Base-by-base conservation (phyloP, 805 yeast genomes). In the Metschnikowia arizonensis region DNA sequence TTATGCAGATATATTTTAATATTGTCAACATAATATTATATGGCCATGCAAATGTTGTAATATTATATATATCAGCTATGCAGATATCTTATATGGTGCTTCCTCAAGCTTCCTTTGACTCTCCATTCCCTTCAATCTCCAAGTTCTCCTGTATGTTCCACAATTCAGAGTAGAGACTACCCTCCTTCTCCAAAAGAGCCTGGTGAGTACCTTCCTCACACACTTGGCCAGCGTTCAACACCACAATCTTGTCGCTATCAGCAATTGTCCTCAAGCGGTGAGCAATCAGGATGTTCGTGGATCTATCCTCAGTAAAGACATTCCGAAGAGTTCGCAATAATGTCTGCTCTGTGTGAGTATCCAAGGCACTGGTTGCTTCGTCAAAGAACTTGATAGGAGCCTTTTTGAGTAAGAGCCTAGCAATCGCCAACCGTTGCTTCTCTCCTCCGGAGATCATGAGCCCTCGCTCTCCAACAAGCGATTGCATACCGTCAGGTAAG, bases 361-460 rank as follows among this genome's bases (percentile, higher is more conserved):
- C 99, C 38, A 93, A 73, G 0, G 99, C 98, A 39, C 95, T 84
- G 0, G 99, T 88, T 2, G 99, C 98, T 60, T 93, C 99, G 60
- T 93, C 99, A 55, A 93, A 90, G 63, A 93, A 91, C 45, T 95
- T 85, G 40, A 93, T 88, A 23, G 93, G 91, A 0, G 97, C 81
- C 51, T 80, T 75, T 64, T 93, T 93, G 54, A 93, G 67, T 35
- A 93, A 64, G n/a, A 93, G 78, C 52, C 99, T 76, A 0, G 97
- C 93, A 53, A 93, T 88, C 0, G 99, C 98, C 34, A 93, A 72
- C 50, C 99, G 72, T 66, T 93, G 99, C 62, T 93, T 90, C 63
- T 93, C 99, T 49, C 99, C 99, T n/a, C 99, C 99, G 21, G 97
- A 88, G 38, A 93, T 90, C 99, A 93, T 93, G 77, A 93, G 76